phyloP scores from a whole-genome alignment of 495 filamentous ascomycete genomes.

The Xylaria venustula region DNA sequence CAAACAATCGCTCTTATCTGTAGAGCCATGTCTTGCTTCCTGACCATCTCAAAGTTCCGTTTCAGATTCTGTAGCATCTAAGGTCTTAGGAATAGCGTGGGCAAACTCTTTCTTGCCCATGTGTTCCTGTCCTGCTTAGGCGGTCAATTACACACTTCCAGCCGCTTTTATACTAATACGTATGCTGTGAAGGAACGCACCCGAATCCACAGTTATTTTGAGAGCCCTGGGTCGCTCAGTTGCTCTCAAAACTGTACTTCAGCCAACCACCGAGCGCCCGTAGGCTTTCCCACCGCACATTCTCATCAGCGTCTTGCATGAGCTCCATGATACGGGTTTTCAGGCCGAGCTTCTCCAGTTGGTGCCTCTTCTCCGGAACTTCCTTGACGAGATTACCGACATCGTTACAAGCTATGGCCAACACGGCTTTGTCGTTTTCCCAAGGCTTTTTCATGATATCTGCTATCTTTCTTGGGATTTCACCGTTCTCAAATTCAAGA shows the following conservation, averaged over 20 bases:
- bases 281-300: constrained; percentile 92
- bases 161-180: neutral
- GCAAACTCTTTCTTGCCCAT: neutral
- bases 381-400: constrained; percentile 86
- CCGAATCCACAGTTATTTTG: neutral
- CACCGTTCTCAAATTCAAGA: constrained; percentile 77
- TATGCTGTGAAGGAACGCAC: neutral
- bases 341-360: constrained; percentile 85
- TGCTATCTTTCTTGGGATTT: constrained; percentile 76
- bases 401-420: constrained; percentile 96
- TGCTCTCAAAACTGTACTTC: constrained; percentile 78
- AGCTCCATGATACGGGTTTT: constrained; percentile 93
- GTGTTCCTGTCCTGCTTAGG: neutral
- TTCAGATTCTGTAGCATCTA: neutral
- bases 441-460: constrained; percentile 84
- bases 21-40: neutral
- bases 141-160: neutral
- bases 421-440: constrained; percentile 91
- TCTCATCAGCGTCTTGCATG: constrained; percentile 88
- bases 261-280: constrained; percentile 91
- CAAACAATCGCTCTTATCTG: neutral
- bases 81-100: neutral
- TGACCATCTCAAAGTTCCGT: neutral
- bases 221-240: constrained; percentile 26
- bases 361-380: constrained; percentile 76